Percentiles rank a stretch among this genome's conserved stretches.
These are phyloP conservation scores for Apophysomyces ossiformis DNA, from an alignment of 371 early-diverging fungal genomes.

Conservation along the genomic window DNA sequence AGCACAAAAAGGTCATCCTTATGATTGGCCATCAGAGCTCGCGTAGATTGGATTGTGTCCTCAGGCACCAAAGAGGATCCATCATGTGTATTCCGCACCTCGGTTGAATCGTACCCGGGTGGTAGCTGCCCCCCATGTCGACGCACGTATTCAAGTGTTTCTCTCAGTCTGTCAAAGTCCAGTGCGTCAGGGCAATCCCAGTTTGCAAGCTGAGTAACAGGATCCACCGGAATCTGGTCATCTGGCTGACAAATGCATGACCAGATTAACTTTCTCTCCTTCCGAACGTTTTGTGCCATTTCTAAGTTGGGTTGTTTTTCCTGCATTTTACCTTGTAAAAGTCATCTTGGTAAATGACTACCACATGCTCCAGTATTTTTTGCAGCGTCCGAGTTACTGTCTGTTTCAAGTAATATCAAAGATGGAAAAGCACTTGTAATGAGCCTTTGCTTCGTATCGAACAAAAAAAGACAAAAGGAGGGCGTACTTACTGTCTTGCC, in stretches of 20 bases:
- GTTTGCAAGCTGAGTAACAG: constrained; percentile 65
- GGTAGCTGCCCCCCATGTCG: constrained; percentile 47
- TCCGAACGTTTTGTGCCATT: neutral
- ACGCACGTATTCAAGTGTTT: constrained; percentile 42
- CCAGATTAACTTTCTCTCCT: neutral
- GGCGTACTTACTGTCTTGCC: constrained; percentile 60
- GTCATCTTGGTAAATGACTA: constrained; percentile 83
- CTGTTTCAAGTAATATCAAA: constrained; percentile 29
- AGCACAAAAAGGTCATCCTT: constrained; percentile 54
- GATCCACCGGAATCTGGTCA: constrained; percentile 69
- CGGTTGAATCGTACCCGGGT: constrained; percentile 44
- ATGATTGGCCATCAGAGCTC: constrained; percentile 1
- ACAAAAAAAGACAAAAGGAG: too few species aligned
- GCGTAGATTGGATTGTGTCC: constrained; percentile 5
- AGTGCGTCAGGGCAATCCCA: constrained; percentile 90
- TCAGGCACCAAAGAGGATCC: constrained; percentile 27
- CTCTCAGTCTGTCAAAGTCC: constrained; percentile 59
- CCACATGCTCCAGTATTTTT: constrained; percentile 61
- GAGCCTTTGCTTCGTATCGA: neutral
- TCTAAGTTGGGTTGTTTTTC: neutral
- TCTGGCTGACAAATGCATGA: constrained; percentile 48
- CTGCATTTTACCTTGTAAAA: constrained; percentile 67
- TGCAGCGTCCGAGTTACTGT: constrained; percentile 64
- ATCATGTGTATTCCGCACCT: constrained; percentile 56
- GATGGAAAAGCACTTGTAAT: neutral